These are phyloP conservation scores for Candida boleticola DNA, from an alignment of 805 yeast species.

Conservation along the genomic window DNA sequence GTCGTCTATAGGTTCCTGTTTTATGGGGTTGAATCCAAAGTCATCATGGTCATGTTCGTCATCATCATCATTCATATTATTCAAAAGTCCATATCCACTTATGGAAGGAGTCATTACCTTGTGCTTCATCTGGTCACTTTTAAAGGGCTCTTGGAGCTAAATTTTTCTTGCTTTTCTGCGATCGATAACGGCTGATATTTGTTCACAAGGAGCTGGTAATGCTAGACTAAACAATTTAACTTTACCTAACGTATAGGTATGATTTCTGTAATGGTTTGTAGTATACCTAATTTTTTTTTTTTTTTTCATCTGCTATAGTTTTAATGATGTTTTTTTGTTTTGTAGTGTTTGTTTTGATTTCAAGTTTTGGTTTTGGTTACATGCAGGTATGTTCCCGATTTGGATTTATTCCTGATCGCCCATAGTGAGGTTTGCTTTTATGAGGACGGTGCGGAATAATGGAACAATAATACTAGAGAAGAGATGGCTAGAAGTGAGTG, in stretches of 20 bases:
- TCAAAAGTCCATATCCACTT: slow-evolving; percentile 1
- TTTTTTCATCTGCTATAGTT: not conserved
- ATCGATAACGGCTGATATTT: no score
- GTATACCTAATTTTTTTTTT: no score
- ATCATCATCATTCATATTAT: not conserved
- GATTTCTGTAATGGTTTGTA: no score
- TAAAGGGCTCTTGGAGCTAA: no score
- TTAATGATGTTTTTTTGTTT: not conserved
- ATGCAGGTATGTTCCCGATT: slow-evolving; percentile 5
- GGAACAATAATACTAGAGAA: no score
- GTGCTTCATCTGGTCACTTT: not conserved
- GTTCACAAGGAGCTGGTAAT: no score
- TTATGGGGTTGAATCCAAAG: not conserved
- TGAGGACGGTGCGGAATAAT: no score
- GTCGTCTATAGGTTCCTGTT: not conserved
- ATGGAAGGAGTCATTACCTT: not conserved
- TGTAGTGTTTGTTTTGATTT: slow-evolving; percentile 5
- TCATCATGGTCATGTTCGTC: not conserved
- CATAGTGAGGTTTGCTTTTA: no score
- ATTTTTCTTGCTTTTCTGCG: no score
- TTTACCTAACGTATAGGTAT: no score
- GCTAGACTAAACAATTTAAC: no score
- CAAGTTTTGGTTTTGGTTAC: not conserved
- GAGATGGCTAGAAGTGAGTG: no score
- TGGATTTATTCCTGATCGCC: slow-evolving; percentile 1